Base-by-base conservation (phyloP, 2,329 filamentous ascomycete genomes). In the Colletotrichum chlorophyti region DNA sequence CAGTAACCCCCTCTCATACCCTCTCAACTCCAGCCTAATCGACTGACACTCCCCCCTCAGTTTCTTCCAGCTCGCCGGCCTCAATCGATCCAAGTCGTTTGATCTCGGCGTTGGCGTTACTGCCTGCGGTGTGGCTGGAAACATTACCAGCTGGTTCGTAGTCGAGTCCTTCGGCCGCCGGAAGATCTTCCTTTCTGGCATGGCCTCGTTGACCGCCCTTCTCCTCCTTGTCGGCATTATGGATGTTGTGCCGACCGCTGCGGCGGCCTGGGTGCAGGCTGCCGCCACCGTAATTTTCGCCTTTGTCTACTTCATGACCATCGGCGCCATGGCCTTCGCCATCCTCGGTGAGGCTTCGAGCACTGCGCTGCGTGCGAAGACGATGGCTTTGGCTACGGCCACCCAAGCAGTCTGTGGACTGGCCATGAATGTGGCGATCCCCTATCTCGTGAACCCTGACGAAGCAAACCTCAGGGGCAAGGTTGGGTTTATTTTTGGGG, bases 291-390 rank as follows among this genome's bases (percentile, higher is more conserved):
- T 85, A 6, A 70, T 73, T 26, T 74, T 70, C 64, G 76, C 74
- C 42, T 68, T 62, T 14, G 43, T 57, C 42, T 76, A 75, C 43
- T 68, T 75, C 57, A 65, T 65, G 38, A 75, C 73, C 3, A 69
- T 76, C 17, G 74, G 74, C 0, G 74, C 63, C 6, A 51, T 64
- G 19, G 52, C 46, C 14, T 29, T 83, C 77, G 65, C 83, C 15
- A 80, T 85, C 63, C 80, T 86, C 60, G 83, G 82, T 63, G 71
- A 86, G 72, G 65, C 75, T 15, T 78, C 75, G 1, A 76, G 76
- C n/a, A 77, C 75, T 0, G 72, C 74, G 6, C 74, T 79, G 4
- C 69, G 76, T 8, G 76, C 75, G 6, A 78, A 78, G 67, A 77
- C 73, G 0, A 79, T 79, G 10, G 75, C 76, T 23, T 66, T 79